A percentile compares a stretch with the other conserved stretches of the same genome.
Conservation (phyloP, 495 filamentous ascomycete species). For the Talaromyces liani region DNA sequence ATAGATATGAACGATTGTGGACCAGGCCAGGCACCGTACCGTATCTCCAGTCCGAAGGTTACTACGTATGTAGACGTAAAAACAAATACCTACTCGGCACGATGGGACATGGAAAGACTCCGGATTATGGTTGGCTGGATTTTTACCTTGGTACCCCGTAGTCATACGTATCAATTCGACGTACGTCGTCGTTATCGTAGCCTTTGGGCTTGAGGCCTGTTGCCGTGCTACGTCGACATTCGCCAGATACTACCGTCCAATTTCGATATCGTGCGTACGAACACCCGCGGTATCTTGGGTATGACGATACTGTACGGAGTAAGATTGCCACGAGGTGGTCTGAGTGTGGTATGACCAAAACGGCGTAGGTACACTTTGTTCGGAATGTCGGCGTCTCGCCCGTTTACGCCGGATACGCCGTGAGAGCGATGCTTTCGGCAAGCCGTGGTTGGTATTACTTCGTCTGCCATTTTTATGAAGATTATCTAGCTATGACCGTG, state of each 20-base stretch:
- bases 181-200: neutral
- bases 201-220: neutral
- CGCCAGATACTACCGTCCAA: neutral
- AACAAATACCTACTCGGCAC: neutral
- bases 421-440: neutral
- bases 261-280: neutral
- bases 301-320: neutral
- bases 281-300: neutral
- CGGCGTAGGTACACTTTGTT: neutral
- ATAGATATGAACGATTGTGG: neutral
- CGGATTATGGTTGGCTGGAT: neutral
- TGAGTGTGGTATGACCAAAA: neutral
- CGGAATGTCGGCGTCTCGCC: neutral
- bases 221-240: conserved; percentile 1
- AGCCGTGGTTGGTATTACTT: neutral
- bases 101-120: conserved; percentile 6
- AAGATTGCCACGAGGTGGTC: neutral
- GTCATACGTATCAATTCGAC: neutral
- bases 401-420: conserved; percentile 3
- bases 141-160: neutral
- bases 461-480: neutral
- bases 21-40: neutral
- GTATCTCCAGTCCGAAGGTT: neutral
- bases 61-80: neutral
- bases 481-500: neutral